Base-by-base conservation (phyloP, 2,329 filamentous ascomycete species). In the Lasiodiplodia sp. region DNA sequence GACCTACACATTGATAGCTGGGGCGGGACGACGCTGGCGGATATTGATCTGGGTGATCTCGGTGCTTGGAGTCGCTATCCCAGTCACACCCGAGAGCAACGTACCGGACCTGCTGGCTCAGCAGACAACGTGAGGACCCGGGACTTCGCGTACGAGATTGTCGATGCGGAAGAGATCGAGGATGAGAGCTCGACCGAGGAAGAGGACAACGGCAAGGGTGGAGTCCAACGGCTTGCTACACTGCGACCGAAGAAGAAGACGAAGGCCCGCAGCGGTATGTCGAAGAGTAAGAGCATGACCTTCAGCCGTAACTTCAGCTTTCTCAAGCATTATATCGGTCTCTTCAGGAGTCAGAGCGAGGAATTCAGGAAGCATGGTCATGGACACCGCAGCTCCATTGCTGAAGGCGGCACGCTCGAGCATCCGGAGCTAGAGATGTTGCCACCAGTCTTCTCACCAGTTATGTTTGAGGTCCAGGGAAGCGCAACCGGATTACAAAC, bases 371-470 rank as follows among this genome's bases (percentile, higher is more conserved):
- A 72, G 44, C 75, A 81, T 69, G 82, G 81, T 3, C 76, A 79
- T 66, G 83, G 83, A 31, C 81, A 84, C 69, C 78, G 83, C 3
- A 82, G 79, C 49, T 82, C 79, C 0, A 76, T 83, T 16, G 74
- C 80, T 0, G 76, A 78, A 16, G 78, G 80, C 18, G 83, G 83
- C 1, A 77, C 75, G n/a, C 72, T 85, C 3, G 77, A 80, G 40
- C 78, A 82, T 69, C 83, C 83, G 0, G 83, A 85, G 66, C 73
- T 85, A 62, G 83, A 85, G 71, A 75, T 85, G 6, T 63, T 85
- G 37, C 78, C 82, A 3, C 74, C 79, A 8, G 73, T 81, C 1
- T 79, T 58, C 44, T 62, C 56, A 4, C 47, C 66, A 8, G 47
- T 52, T 12, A 14, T 2, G 11, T 52, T 64, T 31, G 47, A 64